Evolutionary conservation across 2,329 filamentous ascomycete species (phyloP).

Genomic region (Pestalotiopsis sp.): DNA sequence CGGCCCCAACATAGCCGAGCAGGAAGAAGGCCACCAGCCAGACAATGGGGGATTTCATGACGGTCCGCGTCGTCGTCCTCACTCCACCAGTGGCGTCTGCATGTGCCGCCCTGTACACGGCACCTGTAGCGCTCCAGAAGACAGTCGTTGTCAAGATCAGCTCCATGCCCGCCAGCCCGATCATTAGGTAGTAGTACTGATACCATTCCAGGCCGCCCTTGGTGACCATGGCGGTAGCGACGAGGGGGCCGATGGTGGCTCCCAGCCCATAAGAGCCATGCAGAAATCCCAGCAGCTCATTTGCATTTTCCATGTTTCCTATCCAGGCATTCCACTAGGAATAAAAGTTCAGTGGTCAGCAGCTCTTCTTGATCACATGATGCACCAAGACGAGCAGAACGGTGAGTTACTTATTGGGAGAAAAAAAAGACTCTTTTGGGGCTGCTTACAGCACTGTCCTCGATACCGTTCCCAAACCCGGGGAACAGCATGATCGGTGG

Average conservation of each 20-base stretch:
- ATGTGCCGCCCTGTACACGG: constrained; percentile 50
- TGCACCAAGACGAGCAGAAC: background rate
- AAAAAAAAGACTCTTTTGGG: background rate
- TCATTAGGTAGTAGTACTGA: constrained; percentile 76
- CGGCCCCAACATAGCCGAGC: constrained; percentile 76
- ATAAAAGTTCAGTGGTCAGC: background rate
- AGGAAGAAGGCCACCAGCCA: constrained; percentile 78
- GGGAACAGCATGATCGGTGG: constrained; percentile 15
- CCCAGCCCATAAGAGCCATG: constrained; percentile 75
- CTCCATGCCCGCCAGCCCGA: constrained; percentile 59
- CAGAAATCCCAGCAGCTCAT: constrained; percentile 73
- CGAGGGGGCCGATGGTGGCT: constrained; percentile 67
- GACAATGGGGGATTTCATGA: constrained; percentile 56
- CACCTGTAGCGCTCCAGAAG: constrained; percentile 66
- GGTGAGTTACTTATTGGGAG: background rate
- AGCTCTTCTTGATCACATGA: background rate
- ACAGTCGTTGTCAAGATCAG: constrained; percentile 49
- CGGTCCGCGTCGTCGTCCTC: constrained; percentile 46
- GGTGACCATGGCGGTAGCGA: constrained; percentile 74
- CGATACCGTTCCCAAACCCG: constrained; percentile 22
- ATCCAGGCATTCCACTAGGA: constrained; percentile 57
- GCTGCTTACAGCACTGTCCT: constrained; percentile 46
- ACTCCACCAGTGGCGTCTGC: constrained; percentile 32
- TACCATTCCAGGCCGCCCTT: constrained; percentile 67
- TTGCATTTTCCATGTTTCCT: constrained; percentile 72